Percentiles rank a stretch among this genome's conserved stretches.
Evolutionary conservation across 768 basidiomycete genomes (phyloP).

Genomic region (Lactarius quietus): DNA sequence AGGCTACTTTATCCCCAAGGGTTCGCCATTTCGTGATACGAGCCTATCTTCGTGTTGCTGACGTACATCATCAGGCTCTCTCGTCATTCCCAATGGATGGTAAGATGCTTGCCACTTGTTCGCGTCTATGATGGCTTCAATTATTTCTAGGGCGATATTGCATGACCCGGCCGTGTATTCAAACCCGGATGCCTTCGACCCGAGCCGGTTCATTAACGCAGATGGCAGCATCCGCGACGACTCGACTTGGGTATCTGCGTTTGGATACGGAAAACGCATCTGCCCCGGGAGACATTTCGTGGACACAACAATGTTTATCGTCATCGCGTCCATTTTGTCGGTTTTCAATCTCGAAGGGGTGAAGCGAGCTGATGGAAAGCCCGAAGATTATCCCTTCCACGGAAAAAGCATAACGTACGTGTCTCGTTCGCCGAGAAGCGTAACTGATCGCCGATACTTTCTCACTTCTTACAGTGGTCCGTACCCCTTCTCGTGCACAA

Average conservation of each 20-base stretch:
- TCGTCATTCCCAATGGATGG: conserved; percentile 11
- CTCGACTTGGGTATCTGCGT: conserved; percentile 2
- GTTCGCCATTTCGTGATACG: background rate
- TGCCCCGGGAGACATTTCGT: conserved; percentile 26
- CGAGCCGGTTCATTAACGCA: conserved; percentile 6
- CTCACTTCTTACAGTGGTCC: background rate
- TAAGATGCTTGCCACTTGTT: background rate
- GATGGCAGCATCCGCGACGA: conserved; percentile 10
- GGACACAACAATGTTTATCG: conserved; percentile 10
- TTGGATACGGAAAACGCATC: conserved; percentile 27
- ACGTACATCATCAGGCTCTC: background rate
- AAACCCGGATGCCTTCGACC: conserved; percentile 16
- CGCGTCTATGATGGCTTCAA: background rate
- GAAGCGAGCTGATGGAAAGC: background rate
- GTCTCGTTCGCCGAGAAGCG: background rate
- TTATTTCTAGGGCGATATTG: conserved; percentile 5
- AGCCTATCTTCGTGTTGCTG: no score
- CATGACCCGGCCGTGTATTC: conserved; percentile 3
- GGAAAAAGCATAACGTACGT: conserved; percentile 5
- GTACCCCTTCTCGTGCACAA: background rate
- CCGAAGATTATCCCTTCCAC: background rate
- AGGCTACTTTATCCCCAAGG: conserved; percentile 16
- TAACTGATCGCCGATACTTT: background rate
- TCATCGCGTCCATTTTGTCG: conserved; percentile 9
- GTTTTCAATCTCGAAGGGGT: conserved; percentile 7